These are phyloP conservation scores for Tylopilus balloui DNA, from an alignment of 768 basidiomycete species.

Conservation along the genomic window DNA sequence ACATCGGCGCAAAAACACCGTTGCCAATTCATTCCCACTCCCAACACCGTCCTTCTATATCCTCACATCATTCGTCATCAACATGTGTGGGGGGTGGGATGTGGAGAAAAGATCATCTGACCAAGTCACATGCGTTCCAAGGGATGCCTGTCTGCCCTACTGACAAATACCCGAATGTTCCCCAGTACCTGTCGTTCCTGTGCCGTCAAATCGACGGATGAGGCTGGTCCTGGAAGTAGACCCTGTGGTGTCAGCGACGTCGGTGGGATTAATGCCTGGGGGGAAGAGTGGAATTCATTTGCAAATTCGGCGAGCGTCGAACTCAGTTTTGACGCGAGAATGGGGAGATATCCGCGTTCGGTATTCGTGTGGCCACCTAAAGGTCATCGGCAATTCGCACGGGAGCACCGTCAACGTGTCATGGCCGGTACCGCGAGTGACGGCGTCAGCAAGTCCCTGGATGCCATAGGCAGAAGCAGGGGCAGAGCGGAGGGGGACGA, in stretches of 20 bases:
- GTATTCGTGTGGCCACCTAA: constrained; percentile 91
- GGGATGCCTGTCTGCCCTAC: constrained; percentile 70
- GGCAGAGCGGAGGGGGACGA: not conserved
- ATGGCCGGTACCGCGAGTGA: constrained; percentile 15
- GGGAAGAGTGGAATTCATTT: constrained; percentile 12
- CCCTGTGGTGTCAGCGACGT: constrained; percentile 27
- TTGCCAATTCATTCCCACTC: not conserved
- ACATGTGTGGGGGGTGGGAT: not conserved
- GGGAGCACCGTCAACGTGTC: not conserved
- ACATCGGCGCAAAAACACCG: not conserved
- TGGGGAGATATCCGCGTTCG: constrained; percentile 86
- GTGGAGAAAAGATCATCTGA: not conserved
- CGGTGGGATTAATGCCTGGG: constrained; percentile 13
- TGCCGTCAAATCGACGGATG: constrained; percentile 28
- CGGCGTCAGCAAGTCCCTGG: constrained; percentile 6
- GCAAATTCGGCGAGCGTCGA: constrained; percentile 37
- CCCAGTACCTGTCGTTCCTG: constrained; percentile 25
- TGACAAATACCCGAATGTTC: constrained; percentile 61
- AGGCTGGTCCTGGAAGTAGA: constrained; percentile 14
- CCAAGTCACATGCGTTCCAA: constrained; percentile 52
- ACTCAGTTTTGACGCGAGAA: constrained; percentile 66
- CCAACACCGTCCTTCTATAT: constrained; percentile 1
- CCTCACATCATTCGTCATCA: not conserved
- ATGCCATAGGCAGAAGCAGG: constrained; percentile 18
- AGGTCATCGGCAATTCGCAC: constrained; percentile 19